Evolutionary conservation across 805 yeast genomes (phyloP).

Genomic region (Clavispora vitiphila): DNA sequence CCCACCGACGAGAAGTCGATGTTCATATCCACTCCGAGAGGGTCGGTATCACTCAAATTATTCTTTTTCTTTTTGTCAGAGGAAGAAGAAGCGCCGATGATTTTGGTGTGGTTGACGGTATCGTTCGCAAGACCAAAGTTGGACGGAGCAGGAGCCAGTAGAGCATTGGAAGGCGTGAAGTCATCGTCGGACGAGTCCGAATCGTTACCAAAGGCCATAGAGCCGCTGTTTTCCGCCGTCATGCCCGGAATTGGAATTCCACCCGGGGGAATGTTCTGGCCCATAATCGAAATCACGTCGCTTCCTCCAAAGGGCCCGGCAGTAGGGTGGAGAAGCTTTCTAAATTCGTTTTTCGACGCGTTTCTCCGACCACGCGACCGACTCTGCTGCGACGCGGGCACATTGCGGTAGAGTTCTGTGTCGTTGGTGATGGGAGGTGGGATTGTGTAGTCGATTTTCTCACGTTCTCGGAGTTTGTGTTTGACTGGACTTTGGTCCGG

Average conservation of each 20-base stretch:
- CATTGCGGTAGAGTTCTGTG: constrained; percentile 19
- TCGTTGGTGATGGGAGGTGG: constrained; percentile 72
- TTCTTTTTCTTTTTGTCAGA: constrained; percentile 45
- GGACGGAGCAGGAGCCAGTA: not conserved
- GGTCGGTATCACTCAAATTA: constrained; percentile 83
- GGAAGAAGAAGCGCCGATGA: constrained; percentile 29
- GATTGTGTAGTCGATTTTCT: constrained; percentile 67
- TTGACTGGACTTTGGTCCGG: constrained; percentile 44
- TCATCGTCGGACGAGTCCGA: constrained; percentile 65
- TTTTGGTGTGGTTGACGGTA: constrained; percentile 21
- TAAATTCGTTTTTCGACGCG: constrained; percentile 40
- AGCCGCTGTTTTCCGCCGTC: constrained; percentile 17
- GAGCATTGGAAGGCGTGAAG: constrained; percentile 29
- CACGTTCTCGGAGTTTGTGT: constrained; percentile 45
- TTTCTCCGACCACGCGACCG: constrained; percentile 27
- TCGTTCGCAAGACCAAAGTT: constrained; percentile 12
- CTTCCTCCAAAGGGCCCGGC: constrained; percentile 98
- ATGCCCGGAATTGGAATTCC: constrained; percentile 37
- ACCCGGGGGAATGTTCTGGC: constrained; percentile 54
- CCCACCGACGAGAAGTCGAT: constrained; percentile 84
- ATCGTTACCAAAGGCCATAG: constrained; percentile 38
- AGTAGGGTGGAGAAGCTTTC: constrained; percentile 81
- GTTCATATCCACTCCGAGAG: constrained; percentile 83
- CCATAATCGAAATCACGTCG: constrained; percentile 81
- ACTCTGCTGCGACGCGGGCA: constrained; percentile 7